A percentile compares a stretch with the other conserved stretches of the same genome.
Conservation (phyloP, 305 asterid species). For the Ilex paraguariensis region DNA sequence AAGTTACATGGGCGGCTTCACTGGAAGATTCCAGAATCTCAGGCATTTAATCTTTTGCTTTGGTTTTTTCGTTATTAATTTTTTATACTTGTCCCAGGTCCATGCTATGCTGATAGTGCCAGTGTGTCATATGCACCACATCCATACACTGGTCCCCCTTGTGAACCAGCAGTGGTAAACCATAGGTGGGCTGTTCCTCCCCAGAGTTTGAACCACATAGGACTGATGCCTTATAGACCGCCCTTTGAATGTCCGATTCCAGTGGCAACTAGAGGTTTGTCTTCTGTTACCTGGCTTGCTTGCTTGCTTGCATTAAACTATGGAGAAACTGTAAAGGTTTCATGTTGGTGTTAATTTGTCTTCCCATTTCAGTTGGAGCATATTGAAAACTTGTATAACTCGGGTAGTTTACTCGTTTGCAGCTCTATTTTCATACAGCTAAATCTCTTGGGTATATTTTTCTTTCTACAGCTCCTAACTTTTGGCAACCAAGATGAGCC, state of each 20-base stretch:
- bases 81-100: constrained; percentile 38
- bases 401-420: no score
- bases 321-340: not conserved
- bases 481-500: constrained; percentile 2
- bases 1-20: constrained; percentile 3
- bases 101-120: constrained; percentile 57
- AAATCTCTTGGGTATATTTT: not conserved
- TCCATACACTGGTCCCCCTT: constrained; percentile 48
- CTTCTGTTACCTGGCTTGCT: not conserved
- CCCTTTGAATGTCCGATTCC: constrained; percentile 67
- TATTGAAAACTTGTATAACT: no score
- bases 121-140: constrained; percentile 46
- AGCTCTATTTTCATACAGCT: not conserved
- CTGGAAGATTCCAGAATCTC: not conserved
- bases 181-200: constrained; percentile 64
- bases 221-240: constrained; percentile 54
- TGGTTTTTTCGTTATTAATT: not conserved
- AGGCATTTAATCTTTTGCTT: not conserved
- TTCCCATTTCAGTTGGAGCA: no score
- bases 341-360: no score
- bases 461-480: not conserved
- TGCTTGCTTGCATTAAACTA: not conserved
- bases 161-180: constrained; percentile 50
- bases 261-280: constrained; percentile 69
- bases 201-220: constrained; percentile 51